A percentile compares a stretch with the other conserved stretches of the same genome.
Evolutionary conservation across 352 stramenopile genomes (phyloP).

Genomic region (Plasmopara halstedii): DNA sequence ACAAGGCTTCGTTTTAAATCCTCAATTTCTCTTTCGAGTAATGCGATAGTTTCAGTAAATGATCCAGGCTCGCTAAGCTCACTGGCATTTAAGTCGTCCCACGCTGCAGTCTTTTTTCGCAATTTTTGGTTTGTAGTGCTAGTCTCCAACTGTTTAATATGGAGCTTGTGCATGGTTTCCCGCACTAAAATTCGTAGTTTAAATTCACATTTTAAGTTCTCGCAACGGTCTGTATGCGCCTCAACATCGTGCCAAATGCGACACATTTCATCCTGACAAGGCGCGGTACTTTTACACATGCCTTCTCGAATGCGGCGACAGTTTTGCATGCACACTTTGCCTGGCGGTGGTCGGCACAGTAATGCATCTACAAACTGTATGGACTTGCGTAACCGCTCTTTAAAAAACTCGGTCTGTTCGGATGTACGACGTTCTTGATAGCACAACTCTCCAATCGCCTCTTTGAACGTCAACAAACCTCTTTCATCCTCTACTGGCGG

Average conservation of each 20-base stretch:
- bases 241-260: slow-evolving; percentile 70
- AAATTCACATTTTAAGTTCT: slow-evolving; percentile 60
- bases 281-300: slow-evolving; percentile 57
- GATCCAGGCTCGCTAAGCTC: too few relatives aligned
- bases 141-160: slow-evolving; percentile 44
- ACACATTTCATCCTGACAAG: slow-evolving; percentile 59
- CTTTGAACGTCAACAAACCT: slow-evolving; percentile 47
- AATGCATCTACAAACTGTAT: slow-evolving; percentile 67
- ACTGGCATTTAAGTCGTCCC: too few relatives aligned
- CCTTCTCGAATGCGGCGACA: slow-evolving; percentile 45
- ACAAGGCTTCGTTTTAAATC: too few relatives aligned
- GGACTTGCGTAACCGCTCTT: slow-evolving; percentile 52
- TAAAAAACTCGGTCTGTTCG: slow-evolving; percentile 58
- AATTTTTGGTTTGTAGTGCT: slow-evolving; percentile 26
- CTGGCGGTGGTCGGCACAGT: slow-evolving; percentile 43
- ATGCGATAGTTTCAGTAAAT: too few relatives aligned
- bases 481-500: slow-evolving; percentile 35
- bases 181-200: slow-evolving; percentile 57
- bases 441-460: slow-evolving; percentile 60
- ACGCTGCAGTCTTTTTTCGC: slow-evolving; percentile 37
- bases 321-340: slow-evolving; percentile 38
- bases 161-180: slow-evolving; percentile 58
- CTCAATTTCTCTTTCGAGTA: too few relatives aligned
- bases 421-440: slow-evolving; percentile 45
- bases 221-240: slow-evolving; percentile 53